These are phyloP conservation scores for Sugiyamaella boreocaroliniensis DNA, from an alignment of 805 yeast genomes.

Conservation along the genomic window DNA sequence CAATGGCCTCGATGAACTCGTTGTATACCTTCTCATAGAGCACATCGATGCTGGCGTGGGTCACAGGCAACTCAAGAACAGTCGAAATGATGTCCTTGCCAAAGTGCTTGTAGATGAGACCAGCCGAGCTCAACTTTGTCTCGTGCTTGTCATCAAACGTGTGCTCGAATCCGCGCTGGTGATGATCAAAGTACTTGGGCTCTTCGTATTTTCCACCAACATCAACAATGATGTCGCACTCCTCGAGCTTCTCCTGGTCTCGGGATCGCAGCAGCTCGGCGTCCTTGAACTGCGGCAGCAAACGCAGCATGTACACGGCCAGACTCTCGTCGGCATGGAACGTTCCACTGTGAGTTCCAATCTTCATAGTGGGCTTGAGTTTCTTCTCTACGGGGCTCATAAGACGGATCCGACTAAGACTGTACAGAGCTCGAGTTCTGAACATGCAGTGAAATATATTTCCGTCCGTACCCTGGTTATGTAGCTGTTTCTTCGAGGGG, in stretches of 20 bases:
- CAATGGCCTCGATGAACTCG: constrained; percentile 84
- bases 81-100: constrained; percentile 39
- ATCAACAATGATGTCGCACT: constrained; percentile 87
- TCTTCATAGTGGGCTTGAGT: constrained; percentile 39
- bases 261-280: constrained; percentile 78
- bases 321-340: constrained; percentile 97
- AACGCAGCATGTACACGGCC: constrained; percentile 79
- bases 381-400: constrained; percentile 13
- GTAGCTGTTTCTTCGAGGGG: too few relatives aligned
- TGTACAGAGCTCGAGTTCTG: too few relatives aligned
- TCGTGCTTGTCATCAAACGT: constrained; percentile 55
- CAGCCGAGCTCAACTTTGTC: constrained; percentile 91
- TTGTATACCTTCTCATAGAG: constrained; percentile 73
- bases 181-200: constrained; percentile 85
- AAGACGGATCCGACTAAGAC: neutral
- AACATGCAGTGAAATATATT: neutral
- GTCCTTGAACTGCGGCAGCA: constrained; percentile 59
- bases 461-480: neutral
- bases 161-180: constrained; percentile 84
- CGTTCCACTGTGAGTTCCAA: constrained; percentile 74
- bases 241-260: constrained; percentile 74
- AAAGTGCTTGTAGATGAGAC: constrained; percentile 70
- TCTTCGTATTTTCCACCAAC: constrained; percentile 90
- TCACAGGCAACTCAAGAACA: constrained; percentile 38
- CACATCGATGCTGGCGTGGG: constrained; percentile 45